Evolutionary conservation across 805 yeast genomes (phyloP), one percentile per base, ranked within the genome.

Genomic region (Metschnikowia cubensis): DNA sequence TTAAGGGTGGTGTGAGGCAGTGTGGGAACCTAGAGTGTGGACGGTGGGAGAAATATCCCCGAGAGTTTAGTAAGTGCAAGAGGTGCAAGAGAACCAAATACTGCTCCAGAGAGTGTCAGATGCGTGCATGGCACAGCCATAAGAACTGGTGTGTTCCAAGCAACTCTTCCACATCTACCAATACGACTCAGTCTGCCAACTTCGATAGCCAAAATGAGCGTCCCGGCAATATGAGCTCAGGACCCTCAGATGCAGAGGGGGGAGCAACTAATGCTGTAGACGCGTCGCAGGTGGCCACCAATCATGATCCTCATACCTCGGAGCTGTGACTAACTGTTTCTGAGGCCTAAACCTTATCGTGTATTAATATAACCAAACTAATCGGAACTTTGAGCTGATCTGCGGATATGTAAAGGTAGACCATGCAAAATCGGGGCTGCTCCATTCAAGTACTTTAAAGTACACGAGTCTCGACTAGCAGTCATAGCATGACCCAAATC

Each of bases 21-120:
- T 92, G 99, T 68, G 97, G 97, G 1, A 85, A 85, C 64, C 87
- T 90, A 58, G 86, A 83, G 25, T 92, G 99, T 70, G 97, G 97
- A 10, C 84, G 79, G 63, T 92, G 98, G 98, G 99, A 92, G 67
- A 81, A 79, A 42, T 83, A 71, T 54, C 96, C 97, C 6, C 79
- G 95, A 40, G 95, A 92, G 64, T 92, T 92, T 72, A 96, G 96
- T 55, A 92, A 94, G 67, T 92, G 99, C 67, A 77, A 96, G 50
- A 79, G 96, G 43, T 92, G 99, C 68, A 89, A 92, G 66, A 75
- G 97, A 52, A 91, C 98, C 3, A 94, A 94, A 70, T 92, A 92
- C 66, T 92, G 99, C 66, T 85, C 96, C 7, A 81, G 92, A 58
- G 89, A 85, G 48, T 92, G 99, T 67, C 99, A 92, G 69, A 77